Percentiles rank a stretch among this genome's conserved stretches.
These are phyloP conservation scores for Meyerozyma athensensis DNA, from an alignment of 1,139 yeast genomes.

Conservation along the genomic window DNA sequence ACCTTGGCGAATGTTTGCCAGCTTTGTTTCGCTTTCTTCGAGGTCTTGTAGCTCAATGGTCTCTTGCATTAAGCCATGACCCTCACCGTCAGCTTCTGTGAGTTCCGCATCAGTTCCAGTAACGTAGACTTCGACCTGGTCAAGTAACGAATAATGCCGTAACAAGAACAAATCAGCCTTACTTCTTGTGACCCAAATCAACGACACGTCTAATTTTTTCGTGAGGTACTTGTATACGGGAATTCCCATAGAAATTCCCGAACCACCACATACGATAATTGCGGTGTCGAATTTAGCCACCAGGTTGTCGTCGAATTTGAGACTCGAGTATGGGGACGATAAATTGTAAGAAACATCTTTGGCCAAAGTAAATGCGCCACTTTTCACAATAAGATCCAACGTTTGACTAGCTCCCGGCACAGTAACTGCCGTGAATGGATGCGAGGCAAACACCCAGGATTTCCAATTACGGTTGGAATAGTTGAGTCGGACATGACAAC, in stretches of 20 bases:
- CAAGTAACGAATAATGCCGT: conserved; percentile 26
- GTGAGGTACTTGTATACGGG: conserved; percentile 46
- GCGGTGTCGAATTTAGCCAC: conserved; percentile 46
- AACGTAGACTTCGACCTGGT: conserved; percentile 15
- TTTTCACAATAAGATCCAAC: conserved; percentile 25
- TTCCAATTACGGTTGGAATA: conserved; percentile 13
- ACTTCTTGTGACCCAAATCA: conserved; percentile 52
- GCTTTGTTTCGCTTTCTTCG: not conserved
- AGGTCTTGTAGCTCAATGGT: conserved; percentile 17
- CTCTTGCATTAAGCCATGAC: conserved; percentile 18
- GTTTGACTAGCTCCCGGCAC: conserved; percentile 9
- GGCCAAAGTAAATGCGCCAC: conserved; percentile 13
- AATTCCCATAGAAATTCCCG: conserved; percentile 76
- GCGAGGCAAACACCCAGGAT: conserved; percentile 31
- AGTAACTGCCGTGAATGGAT: conserved; percentile 32
- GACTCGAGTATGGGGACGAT: not conserved
- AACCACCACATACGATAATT: conserved; percentile 73
- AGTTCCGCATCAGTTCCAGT: conserved; percentile 14
- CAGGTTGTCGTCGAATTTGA: conserved; percentile 6
- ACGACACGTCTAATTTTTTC: conserved; percentile 10
- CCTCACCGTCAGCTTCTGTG: conserved; percentile 15
- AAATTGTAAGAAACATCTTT: not conserved
- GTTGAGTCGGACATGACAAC: conserved; percentile 34
- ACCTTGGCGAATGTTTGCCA: conserved; percentile 16
- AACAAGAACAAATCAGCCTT: conserved; percentile 41